These are phyloP conservation scores for Trichoderma oligosporum DNA, from an alignment of 2,329 filamentous ascomycete species.

Conservation along the genomic window DNA sequence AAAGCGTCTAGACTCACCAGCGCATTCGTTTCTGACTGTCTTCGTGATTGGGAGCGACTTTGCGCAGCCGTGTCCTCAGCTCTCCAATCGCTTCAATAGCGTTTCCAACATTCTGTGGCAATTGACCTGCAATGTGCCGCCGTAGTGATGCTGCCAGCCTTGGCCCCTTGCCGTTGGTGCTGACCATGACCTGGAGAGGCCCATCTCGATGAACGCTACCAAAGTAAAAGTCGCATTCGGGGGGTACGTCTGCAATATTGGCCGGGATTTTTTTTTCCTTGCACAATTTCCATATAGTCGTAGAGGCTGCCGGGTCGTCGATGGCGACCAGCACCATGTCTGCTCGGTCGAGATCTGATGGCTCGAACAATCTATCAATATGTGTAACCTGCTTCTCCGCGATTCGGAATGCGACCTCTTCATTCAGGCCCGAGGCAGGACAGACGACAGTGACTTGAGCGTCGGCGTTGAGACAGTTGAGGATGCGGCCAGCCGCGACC, in stretches of 20 bases:
- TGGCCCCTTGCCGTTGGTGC: slow-evolving; percentile 94
- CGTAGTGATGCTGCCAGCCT: slow-evolving; percentile 84
- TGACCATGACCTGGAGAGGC: slow-evolving; percentile 96
- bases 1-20: slow-evolving; percentile 57
- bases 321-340: slow-evolving; percentile 92
- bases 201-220: slow-evolving; percentile 93
- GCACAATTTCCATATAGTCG: slow-evolving; percentile 88
- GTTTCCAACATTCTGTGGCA: slow-evolving; percentile 77
- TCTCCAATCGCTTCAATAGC: slow-evolving; percentile 82
- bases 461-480: slow-evolving; percentile 92
- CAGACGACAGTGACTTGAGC: slow-evolving; percentile 83
- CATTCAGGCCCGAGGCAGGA: slow-evolving; percentile 74
- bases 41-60: slow-evolving; percentile 65
- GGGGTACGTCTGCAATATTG: slow-evolving; percentile 94
- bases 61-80: slow-evolving; percentile 73
- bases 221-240: slow-evolving; percentile 99
- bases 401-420: slow-evolving; percentile 82
- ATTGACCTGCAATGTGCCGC: slow-evolving; percentile 68
- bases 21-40: slow-evolving; percentile 86
- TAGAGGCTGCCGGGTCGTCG: slow-evolving; percentile 88
- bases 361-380: slow-evolving; percentile 77
- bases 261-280: slow-evolving; percentile 78
- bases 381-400: slow-evolving; percentile 71
- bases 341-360: slow-evolving; percentile 74
- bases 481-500: slow-evolving; percentile 92